Evolutionary conservation across 208 protist species (phyloP).

Genomic region (Phytomonas sp.): DNA sequence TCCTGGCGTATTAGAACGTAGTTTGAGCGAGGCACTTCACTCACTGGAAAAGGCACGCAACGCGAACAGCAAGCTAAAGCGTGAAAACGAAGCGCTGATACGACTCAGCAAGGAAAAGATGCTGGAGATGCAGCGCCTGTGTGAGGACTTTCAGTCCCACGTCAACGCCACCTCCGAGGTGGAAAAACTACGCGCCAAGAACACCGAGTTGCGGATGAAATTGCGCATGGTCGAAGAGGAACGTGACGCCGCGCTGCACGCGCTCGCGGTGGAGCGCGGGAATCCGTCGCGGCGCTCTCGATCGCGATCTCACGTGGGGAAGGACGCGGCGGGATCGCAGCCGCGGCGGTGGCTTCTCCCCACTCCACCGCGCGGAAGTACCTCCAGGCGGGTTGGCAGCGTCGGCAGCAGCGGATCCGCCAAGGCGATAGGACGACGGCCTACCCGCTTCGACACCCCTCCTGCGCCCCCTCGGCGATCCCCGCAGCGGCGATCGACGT

Average conservation of each 20-base stretch:
- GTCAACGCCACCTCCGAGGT: slow-evolving; percentile 32
- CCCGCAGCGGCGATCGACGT: slow-evolving; percentile 6
- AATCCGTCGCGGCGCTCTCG: slow-evolving; percentile 14
- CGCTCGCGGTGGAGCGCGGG: not conserved
- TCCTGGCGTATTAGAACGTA: not conserved
- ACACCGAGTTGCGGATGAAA: slow-evolving; percentile 31
- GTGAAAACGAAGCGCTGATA: slow-evolving; percentile 54
- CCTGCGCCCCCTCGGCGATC: slow-evolving; percentile 6
- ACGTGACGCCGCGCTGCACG: slow-evolving; percentile 16
- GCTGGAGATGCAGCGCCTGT: slow-evolving; percentile 78
- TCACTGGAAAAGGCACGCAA: slow-evolving; percentile 3
- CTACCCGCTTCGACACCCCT: slow-evolving; percentile 33
- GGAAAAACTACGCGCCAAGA: slow-evolving; percentile 36
- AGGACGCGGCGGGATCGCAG: slow-evolving; percentile 16
- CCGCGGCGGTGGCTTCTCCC: slow-evolving; percentile 9
- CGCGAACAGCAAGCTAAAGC: slow-evolving; percentile 51
- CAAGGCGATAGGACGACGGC: not conserved
- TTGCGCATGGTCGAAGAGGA: slow-evolving; percentile 35
- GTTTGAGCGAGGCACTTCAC: slow-evolving; percentile 13
- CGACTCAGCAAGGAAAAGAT: slow-evolving; percentile 72
- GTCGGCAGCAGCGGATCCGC: not conserved
- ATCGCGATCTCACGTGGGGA: slow-evolving; percentile 17
- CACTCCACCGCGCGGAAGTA: slow-evolving; percentile 11
- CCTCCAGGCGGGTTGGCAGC: slow-evolving; percentile 18
- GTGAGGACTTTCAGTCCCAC: slow-evolving; percentile 54